phyloP scores from a whole-genome alignment of 768 basidiomycete species.

The Neoboletus subvelutipes region DNA sequence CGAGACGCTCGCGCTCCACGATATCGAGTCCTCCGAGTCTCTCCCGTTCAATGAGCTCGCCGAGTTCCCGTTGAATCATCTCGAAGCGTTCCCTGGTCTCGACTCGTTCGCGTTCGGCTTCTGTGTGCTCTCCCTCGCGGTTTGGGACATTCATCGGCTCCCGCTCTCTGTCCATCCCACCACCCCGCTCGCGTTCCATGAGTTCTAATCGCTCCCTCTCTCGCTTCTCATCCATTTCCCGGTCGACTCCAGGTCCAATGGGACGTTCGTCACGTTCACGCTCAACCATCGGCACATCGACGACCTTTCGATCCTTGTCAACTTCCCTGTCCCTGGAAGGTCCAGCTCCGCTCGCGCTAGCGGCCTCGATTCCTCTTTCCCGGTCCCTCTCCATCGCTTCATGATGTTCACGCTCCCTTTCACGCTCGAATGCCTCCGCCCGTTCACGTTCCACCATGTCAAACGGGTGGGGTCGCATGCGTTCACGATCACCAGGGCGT shows the following conservation, averaged over 20 bases:
- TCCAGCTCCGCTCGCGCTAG: conserved; percentile 1
- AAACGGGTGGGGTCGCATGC: conserved; percentile 21
- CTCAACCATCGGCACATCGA: conserved; percentile 18
- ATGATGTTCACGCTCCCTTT: conserved; percentile 33
- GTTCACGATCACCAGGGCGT: conserved; percentile 28
- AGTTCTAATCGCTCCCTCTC: conserved; percentile 31
- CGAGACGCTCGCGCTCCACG: conserved; percentile 31
- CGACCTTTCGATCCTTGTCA: conserved; percentile 22
- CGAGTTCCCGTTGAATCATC: conserved; percentile 34
- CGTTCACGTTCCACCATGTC: conserved; percentile 29
- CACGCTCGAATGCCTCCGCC: conserved; percentile 32
- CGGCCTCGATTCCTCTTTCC: conserved; percentile 26
- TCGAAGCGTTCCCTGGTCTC: conserved; percentile 29
- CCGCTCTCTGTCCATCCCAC: conserved; percentile 16
- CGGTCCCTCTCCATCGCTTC: conserved; percentile 32
- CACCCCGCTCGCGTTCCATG: conserved; percentile 21
- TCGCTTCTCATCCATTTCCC: conserved; percentile 23
- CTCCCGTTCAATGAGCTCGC: conserved; percentile 31
- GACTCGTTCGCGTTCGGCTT: conserved; percentile 28
- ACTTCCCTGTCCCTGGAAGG: conserved; percentile 24
- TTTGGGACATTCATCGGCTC: conserved; percentile 14
- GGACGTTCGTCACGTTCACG: conserved; percentile 25
- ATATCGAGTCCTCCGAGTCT: conserved; percentile 29
- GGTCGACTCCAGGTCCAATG: conserved; percentile 19
- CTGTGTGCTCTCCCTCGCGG: conserved; percentile 24